Evolutionary conservation across 1,139 yeast genomes (phyloP).

Genomic region (Yamadazyma diospyri): DNA sequence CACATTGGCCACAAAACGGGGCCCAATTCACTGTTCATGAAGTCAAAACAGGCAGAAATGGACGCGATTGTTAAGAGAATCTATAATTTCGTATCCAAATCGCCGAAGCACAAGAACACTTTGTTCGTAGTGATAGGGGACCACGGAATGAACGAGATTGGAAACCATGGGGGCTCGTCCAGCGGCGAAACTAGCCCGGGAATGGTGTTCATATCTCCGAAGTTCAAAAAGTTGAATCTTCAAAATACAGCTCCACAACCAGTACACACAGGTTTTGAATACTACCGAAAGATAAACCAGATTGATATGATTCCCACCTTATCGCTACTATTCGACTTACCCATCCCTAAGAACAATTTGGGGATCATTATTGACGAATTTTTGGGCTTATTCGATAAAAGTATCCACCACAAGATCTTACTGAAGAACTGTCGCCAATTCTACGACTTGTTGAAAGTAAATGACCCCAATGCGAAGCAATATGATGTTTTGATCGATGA

Average conservation of each 20-base stretch:
- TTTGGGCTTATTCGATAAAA: constrained; percentile 48
- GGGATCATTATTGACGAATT: constrained; percentile 68
- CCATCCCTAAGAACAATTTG: constrained; percentile 81
- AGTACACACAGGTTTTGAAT: constrained; percentile 43
- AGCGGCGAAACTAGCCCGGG: constrained; percentile 90
- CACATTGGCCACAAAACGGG: constrained; percentile 99
- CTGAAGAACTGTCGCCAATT: constrained; percentile 65
- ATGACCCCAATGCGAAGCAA: constrained; percentile 4
- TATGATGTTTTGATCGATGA: constrained; percentile 2
- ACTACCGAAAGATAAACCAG: constrained; percentile 59
- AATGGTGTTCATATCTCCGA: constrained; percentile 62
- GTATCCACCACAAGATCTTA: constrained; percentile 35
- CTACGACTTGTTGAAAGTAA: constrained; percentile 24
- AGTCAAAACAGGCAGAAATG: constrained; percentile 79
- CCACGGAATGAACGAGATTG: constrained; percentile 92
- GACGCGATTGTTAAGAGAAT: constrained; percentile 58
- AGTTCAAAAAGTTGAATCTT: constrained; percentile 33
- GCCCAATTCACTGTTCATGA: constrained; percentile 76
- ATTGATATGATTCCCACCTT: constrained; percentile 88
- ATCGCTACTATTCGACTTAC: constrained; percentile 67
- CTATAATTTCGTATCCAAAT: constrained; percentile 36
- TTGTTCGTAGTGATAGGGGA: constrained; percentile 82
- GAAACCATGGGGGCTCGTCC: constrained; percentile 96
- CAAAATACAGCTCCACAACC: constrained; percentile 33
- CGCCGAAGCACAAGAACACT: constrained; percentile 41